A percentile compares a stretch with the other conserved stretches of the same genome.
These are phyloP conservation scores for Aegilops tauschii DNA, from an alignment of 176 grass and related monocot species.

Conservation along the genomic window DNA sequence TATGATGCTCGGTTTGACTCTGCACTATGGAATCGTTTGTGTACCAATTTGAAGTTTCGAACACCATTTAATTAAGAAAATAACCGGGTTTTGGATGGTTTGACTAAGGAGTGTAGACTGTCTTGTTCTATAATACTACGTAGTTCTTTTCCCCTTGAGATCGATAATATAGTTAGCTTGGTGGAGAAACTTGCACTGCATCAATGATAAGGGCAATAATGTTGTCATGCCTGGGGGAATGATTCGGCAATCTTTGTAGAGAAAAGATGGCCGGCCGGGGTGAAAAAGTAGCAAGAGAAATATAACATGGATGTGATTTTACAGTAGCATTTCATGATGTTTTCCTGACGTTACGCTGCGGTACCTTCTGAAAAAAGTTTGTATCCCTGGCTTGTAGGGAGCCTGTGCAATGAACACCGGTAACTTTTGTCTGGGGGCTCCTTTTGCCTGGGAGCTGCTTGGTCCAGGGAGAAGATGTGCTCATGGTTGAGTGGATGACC, in stretches of 20 bases:
- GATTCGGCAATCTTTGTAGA: conserved; percentile 43
- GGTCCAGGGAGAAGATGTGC: conserved; percentile 14
- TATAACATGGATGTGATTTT: conserved; percentile 43
- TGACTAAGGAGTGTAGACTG: background rate
- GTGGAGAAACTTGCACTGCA: background rate
- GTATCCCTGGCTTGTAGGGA: conserved; percentile 34
- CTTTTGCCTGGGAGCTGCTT: conserved; percentile 28
- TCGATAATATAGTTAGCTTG: background rate
- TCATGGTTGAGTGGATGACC: background rate
- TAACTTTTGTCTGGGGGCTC: conserved; percentile 45
- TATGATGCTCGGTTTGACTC: background rate
- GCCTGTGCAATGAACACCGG: conserved; percentile 22
- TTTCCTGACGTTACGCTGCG: conserved; percentile 25
- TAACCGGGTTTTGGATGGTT: background rate
- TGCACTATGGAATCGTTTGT: background rate
- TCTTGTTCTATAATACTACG: background rate
- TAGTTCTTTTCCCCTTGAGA: no score
- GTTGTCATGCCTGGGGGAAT: conserved; percentile 12
- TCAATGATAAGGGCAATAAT: conserved; percentile 45
- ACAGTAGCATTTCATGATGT: conserved; percentile 47
- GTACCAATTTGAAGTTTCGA: background rate
- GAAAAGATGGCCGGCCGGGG: background rate
- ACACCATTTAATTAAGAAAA: background rate
- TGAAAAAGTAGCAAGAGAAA: background rate
- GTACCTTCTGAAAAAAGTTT: conserved; percentile 57